Evolutionary conservation across 768 basidiomycete genomes (phyloP).

Genomic region (Lentinula boryana): DNA sequence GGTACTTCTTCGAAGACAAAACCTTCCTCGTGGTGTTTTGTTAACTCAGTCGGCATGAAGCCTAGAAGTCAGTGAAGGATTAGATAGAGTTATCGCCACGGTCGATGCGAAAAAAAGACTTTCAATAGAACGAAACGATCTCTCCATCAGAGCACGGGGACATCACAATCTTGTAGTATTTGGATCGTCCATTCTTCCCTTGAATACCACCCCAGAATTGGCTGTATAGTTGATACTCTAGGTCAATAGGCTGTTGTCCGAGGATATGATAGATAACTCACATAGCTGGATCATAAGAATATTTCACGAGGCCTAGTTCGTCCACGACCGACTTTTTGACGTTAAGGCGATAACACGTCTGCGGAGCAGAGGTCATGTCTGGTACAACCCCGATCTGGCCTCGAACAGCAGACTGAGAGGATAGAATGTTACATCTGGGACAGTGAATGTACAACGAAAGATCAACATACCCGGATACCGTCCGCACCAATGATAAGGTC

Average conservation of each 20-base stretch:
- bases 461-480: slow-evolving; percentile 21
- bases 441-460: neutral
- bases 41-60: slow-evolving; percentile 28
- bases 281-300: slow-evolving; percentile 25
- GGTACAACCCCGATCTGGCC: slow-evolving; percentile 7
- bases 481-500: slow-evolving; percentile 28
- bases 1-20: slow-evolving; percentile 25
- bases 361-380: slow-evolving; percentile 22
- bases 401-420: slow-evolving; percentile 19
- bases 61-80: slow-evolving; percentile 9
- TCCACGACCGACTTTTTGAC: slow-evolving; percentile 21
- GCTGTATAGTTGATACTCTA: slow-evolving; percentile 5
- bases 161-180: slow-evolving; percentile 30
- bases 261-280: slow-evolving; percentile 7
- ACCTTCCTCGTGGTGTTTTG: slow-evolving; percentile 26
- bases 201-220: slow-evolving; percentile 27
- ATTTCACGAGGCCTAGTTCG: slow-evolving; percentile 21
- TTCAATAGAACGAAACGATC: slow-evolving; percentile 25
- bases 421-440: neutral
- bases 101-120: neutral
- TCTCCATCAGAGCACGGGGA: slow-evolving; percentile 23
- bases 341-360: slow-evolving; percentile 28
- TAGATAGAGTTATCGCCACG: neutral
- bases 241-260: too few species aligned
- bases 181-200: slow-evolving; percentile 19